Conservation (phyloP, 768 basidiomycete species). For the Polyporus arcularius region DNA sequence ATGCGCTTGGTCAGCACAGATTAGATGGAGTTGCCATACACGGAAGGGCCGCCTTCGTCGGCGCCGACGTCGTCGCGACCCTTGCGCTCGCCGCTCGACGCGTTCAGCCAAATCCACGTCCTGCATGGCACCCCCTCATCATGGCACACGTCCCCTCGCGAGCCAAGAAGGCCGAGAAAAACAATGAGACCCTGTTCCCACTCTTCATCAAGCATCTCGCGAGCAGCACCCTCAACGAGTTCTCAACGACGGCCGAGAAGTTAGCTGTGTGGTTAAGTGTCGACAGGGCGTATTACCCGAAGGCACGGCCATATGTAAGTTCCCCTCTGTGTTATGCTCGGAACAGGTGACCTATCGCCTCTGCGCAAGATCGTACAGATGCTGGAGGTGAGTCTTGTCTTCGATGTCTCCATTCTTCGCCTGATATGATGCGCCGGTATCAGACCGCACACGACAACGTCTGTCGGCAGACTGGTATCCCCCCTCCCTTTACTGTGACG, state of each 20-base stretch:
- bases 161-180: constrained; percentile 18
- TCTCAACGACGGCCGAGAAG: constrained; percentile 17
- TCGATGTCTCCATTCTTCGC: not conserved
- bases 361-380: constrained; percentile 19
- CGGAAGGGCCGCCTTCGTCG: not conserved
- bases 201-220: constrained; percentile 16
- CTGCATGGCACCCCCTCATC: not conserved
- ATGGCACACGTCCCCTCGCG: not conserved
- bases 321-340: not conserved
- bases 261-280: constrained; percentile 20
- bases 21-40: not conserved
- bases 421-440: not conserved
- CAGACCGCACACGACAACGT: constrained; percentile 23
- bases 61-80: no score
- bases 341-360: not conserved
- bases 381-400: constrained; percentile 16
- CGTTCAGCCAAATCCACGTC: not conserved
- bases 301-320: constrained; percentile 25
- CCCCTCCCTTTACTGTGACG: constrained; percentile 18
- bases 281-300: constrained; percentile 27
- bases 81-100: no score
- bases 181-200: constrained; percentile 27
- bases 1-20: not conserved
- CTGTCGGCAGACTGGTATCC: constrained; percentile 1
- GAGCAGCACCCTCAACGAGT: constrained; percentile 5